Evolutionary conservation across 1,284 basidiomycete genomes (phyloP), one percentile per base, ranked within the genome.

Genomic region (Fistulina hepatica): DNA sequence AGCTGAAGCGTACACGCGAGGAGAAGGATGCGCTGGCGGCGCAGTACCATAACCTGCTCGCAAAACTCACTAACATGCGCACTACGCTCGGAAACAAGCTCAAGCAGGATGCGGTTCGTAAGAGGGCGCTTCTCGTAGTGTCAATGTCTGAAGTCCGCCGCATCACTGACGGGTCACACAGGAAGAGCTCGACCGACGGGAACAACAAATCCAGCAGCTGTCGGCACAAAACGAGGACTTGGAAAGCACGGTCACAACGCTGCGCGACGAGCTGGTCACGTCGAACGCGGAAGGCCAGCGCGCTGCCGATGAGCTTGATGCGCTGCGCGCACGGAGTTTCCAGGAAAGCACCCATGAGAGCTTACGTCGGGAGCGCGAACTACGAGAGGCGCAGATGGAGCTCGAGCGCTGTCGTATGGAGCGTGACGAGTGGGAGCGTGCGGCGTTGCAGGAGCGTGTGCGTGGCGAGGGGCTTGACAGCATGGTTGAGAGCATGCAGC

Each of bases 141-240:
- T 12, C n/a, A 17, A 37, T 36, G 30, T 37, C n/a, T n/a, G n/a
- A n/a, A n/a, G n/a, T n/a, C n/a, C n/a, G n/a, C n/a, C n/a, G n/a
- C n/a, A n/a, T 23, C 40, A 41, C 41, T 45, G 40, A 44, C 43
- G 41, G 33, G 35, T 39, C 28, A 36, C 34, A 47, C 44, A 95
- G 91, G 92, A 95, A 78, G 92, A 95, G 69, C 79, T 97, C 27
- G 92, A 95, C 65, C 71, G 89, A 47, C 72, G 86, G 45, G 90
- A 91, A 56, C 78, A 83, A 47, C 68, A 80, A 30, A 73, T 94
- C 25, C 78, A 81, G 42, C 73, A 79, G 44, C 61, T 95, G 12
- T 78, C 73, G 3, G 71, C 69, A 1, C 77, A 90, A 50, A 85
- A 81, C 51, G 78, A 84, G 4, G 77, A 84, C 49, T 63, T 91